Conservation (phyloP, 768 basidiomycete species). For the Austroboletus eburneus region DNA sequence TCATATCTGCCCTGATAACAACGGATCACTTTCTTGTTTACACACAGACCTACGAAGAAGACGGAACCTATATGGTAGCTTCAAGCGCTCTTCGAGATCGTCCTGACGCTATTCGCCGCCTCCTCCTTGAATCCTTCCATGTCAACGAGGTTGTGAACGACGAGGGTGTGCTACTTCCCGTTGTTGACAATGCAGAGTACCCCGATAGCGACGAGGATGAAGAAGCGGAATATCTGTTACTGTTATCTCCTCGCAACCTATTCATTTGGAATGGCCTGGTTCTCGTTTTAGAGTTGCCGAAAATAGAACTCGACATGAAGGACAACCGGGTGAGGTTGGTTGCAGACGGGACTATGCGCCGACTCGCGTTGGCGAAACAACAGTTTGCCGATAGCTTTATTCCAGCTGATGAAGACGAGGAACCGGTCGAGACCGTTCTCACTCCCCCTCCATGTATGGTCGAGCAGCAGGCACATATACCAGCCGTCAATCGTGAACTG, state of each 20-base stretch:
- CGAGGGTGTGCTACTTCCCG: slow-evolving; percentile 44
- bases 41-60: slow-evolving; percentile 78
- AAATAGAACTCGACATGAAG: slow-evolving; percentile 74
- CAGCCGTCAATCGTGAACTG: slow-evolving; percentile 83
- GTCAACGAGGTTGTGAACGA: slow-evolving; percentile 56
- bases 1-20: slow-evolving; percentile 73
- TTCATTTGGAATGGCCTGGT: slow-evolving; percentile 94
- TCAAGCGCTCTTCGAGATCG: slow-evolving; percentile 71
- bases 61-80: slow-evolving; percentile 91
- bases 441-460: slow-evolving; percentile 48
- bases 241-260: slow-evolving; percentile 78
- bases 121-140: slow-evolving; percentile 83
- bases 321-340: slow-evolving; percentile 90
- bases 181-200: slow-evolving; percentile 36
- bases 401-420: slow-evolving; percentile 62
- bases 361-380: slow-evolving; percentile 73
- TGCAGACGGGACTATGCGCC: slow-evolving; percentile 81
- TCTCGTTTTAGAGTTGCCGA: slow-evolving; percentile 70
- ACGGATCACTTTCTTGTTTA: slow-evolving; percentile 94
- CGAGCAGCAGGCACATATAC: slow-evolving; percentile 88
- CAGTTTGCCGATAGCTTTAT: slow-evolving; percentile 65
- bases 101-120: slow-evolving; percentile 70
- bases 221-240: slow-evolving; percentile 71
- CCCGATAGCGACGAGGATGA: slow-evolving; percentile 50
- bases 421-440: slow-evolving; percentile 40